Evolutionary conservation across 768 basidiomycete species (phyloP), one percentile per base, ranked within the genome.

Genomic region (Boletus coccyginus): DNA sequence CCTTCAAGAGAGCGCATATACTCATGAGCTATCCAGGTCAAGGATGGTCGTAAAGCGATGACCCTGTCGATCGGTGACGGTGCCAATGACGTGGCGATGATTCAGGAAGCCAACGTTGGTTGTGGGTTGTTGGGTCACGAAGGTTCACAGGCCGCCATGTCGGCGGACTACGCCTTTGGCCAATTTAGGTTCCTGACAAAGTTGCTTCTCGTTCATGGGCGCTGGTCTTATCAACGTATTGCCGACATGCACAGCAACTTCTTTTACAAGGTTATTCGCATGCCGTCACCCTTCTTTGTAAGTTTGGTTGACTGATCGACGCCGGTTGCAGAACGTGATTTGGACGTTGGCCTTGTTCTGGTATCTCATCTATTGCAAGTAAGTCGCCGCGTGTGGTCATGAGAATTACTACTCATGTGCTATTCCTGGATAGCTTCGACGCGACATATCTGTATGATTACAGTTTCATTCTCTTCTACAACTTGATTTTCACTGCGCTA

Each of bases 71-170:
- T 99, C 52, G 96, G 96, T 11, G 96, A 98, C 64, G 94, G 93
- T 52, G 96, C 96, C 16, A 98, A 98, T 67, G 96, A 98, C 67
- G 96, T 98, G 24, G 94, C 95, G 7, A 98, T 98, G 96, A 98
- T 98, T 56, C 96, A 98, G 69, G 96, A 96, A 66, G 96, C 96
- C n/a, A 94, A 98, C 70, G 88, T 98, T 61, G 96, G 96, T 4
- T 92, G 94, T 66, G 96, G 96, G 21, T 76, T 98, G 29, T 83
- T 92, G 62, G 96, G 96, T 44, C 81, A 95, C 38, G 96, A 98
- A 70, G 96, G 96, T 48, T 95, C 94, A 21, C 96, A 98, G 72
- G 96, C 96, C 32, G 95, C 96, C 46, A 98, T 98, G 95, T 97
- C 94, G 6, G 96, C 96, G 7, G 96, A 98, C 70, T 98, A 97